These are phyloP conservation scores for Globisporangium uncinulatum DNA, from an alignment of 352 stramenopile species.

Conservation along the genomic window DNA sequence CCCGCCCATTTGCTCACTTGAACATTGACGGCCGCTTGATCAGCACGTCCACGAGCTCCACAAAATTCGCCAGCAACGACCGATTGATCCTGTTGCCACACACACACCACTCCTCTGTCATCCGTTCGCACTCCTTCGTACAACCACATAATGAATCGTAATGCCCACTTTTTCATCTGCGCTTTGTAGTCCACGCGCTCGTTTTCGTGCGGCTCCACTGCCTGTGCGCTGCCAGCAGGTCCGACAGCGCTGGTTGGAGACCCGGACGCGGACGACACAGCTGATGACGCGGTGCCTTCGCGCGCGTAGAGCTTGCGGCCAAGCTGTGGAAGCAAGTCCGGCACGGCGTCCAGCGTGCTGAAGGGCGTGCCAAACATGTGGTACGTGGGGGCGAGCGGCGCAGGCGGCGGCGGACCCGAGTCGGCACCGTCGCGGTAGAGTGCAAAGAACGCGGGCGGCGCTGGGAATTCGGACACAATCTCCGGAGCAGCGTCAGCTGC, in stretches of 20 bases:
- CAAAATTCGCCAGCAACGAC: slow-evolving; percentile 80
- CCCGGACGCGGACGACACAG: neutral
- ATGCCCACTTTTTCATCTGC: slow-evolving; percentile 84
- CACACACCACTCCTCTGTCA: neutral
- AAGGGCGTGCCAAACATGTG: slow-evolving; percentile 85
- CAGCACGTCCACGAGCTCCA: slow-evolving; percentile 79
- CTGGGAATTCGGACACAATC: slow-evolving; percentile 82
- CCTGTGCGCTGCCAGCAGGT: neutral
- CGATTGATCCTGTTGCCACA: slow-evolving; percentile 54
- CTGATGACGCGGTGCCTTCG: neutral
- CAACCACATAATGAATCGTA: neutral
- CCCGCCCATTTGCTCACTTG: slow-evolving; percentile 53
- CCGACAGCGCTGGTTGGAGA: too few species aligned
- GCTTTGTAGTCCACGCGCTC: slow-evolving; percentile 55
- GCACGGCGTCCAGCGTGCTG: slow-evolving; percentile 76
- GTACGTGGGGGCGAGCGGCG: slow-evolving; percentile 74
- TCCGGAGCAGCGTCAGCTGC: slow-evolving; percentile 41
- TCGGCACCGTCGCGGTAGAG: slow-evolving; percentile 57
- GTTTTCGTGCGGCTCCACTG: neutral
- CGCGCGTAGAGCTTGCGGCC: slow-evolving; percentile 58
- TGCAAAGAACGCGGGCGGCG: slow-evolving; percentile 72
- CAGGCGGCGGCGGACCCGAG: slow-evolving; percentile 45
- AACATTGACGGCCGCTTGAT: slow-evolving; percentile 75
- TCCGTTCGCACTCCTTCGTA: neutral
- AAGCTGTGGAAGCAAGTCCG: slow-evolving; percentile 56